phyloP scores from a whole-genome alignment of 345 rosid species.

The Salix suchowensis region DNA sequence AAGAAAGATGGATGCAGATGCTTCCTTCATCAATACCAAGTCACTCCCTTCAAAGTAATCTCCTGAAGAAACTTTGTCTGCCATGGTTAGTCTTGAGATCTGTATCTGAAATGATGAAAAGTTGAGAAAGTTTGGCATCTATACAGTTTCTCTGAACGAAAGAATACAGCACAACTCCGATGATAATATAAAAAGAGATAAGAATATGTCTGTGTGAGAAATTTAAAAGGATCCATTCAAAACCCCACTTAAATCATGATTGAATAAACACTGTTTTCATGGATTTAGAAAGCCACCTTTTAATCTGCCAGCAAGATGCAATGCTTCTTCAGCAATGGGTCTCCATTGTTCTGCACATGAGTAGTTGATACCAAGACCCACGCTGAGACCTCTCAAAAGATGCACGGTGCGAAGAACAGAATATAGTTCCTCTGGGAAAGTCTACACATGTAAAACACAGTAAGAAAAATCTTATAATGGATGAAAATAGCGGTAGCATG shows the following conservation, averaged over 20 bases:
- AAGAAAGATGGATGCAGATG: background rate
- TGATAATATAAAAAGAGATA: too few relatives aligned
- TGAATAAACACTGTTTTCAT: background rate
- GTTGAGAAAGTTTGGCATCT: background rate
- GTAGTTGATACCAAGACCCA: slow-evolving; percentile 81
- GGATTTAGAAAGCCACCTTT: slow-evolving; percentile 38
- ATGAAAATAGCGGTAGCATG: background rate
- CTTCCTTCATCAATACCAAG: background rate
- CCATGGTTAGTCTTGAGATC: slow-evolving; percentile 23
- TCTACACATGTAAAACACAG: slow-evolving; percentile 29
- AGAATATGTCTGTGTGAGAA: too few relatives aligned
- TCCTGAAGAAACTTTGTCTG: slow-evolving; percentile 20
- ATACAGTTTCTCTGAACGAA: background rate
- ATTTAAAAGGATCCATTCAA: too few relatives aligned
- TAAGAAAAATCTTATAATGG: background rate
- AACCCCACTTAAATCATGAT: background rate
- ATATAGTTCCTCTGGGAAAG: slow-evolving; percentile 89
- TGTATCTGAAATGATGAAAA: slow-evolving; percentile 20
- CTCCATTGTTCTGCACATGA: slow-evolving; percentile 87
- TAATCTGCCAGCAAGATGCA: slow-evolving; percentile 61
- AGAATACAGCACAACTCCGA: too few relatives aligned
- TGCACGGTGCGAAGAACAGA: slow-evolving; percentile 82
- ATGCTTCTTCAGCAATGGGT: slow-evolving; percentile 80
- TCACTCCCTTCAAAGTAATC: slow-evolving; percentile 32
- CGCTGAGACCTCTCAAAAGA: slow-evolving; percentile 86